These are phyloP conservation scores for Fusarium chaquense DNA, from an alignment of 2,329 filamentous ascomycete genomes.

Conservation along the genomic window DNA sequence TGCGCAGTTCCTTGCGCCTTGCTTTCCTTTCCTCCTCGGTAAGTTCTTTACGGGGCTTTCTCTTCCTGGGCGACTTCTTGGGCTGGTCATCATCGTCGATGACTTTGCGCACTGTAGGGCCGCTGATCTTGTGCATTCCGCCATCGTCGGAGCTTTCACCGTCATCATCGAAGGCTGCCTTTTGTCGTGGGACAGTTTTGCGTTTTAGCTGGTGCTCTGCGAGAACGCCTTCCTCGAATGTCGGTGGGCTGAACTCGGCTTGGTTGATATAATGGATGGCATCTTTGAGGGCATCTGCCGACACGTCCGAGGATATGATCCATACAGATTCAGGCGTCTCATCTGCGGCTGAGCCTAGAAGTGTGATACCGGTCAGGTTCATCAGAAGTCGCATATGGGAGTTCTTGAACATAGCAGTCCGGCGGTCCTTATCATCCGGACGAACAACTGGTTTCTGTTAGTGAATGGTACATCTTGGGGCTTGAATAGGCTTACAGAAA, in stretches of 20 bases:
- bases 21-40: slow-evolving; percentile 75
- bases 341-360: slow-evolving; percentile 65
- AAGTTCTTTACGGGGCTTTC: slow-evolving; percentile 63
- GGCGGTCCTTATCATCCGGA: slow-evolving; percentile 74
- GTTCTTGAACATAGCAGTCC: slow-evolving; percentile 87
- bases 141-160: slow-evolving; percentile 67
- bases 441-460: slow-evolving; percentile 64
- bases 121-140: slow-evolving; percentile 76
- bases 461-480: slow-evolving; percentile 10
- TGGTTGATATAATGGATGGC: slow-evolving; percentile 79
- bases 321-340: slow-evolving; percentile 83
- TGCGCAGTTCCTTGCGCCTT: slow-evolving; percentile 69
- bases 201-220: slow-evolving; percentile 85
- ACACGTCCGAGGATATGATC: slow-evolving; percentile 77
- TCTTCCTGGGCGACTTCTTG: slow-evolving; percentile 54
- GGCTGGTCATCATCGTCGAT: slow-evolving; percentile 70
- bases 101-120: slow-evolving; percentile 68
- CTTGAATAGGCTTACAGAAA: slow-evolving; percentile 49
- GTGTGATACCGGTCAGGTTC: slow-evolving; percentile 77
- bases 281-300: slow-evolving; percentile 74
- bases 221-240: slow-evolving; percentile 78
- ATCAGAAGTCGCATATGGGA: slow-evolving; percentile 87
- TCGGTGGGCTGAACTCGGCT: slow-evolving; percentile 81
- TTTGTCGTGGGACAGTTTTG: slow-evolving; percentile 68
- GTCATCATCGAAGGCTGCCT: slow-evolving; percentile 77